Evolutionary conservation across 2,329 filamentous ascomycete species (phyloP).

Genomic region (Beauveria asiatica): DNA sequence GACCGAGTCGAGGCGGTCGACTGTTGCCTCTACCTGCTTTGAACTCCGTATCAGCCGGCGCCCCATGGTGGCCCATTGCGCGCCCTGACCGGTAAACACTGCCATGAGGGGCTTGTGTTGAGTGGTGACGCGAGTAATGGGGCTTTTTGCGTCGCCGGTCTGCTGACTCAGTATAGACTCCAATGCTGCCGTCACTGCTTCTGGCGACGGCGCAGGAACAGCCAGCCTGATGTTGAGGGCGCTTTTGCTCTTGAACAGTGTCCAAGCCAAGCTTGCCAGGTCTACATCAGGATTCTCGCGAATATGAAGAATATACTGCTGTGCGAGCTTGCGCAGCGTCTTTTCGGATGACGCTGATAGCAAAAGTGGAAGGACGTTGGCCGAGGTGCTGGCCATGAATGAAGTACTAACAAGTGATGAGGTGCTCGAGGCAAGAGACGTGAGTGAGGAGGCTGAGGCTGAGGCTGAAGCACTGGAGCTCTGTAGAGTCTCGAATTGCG

Average conservation of each 20-base stretch:
- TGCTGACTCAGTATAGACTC: not conserved
- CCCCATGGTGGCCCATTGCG: conserved; percentile 22
- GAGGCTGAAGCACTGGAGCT: not conserved
- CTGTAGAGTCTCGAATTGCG: not conserved
- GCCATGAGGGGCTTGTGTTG: conserved; percentile 13
- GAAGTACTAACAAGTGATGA: not conserved
- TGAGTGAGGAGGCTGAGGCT: not conserved
- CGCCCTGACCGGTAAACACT: conserved; percentile 25
- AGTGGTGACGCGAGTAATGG: not conserved
- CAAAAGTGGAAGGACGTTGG: conserved; percentile 14
- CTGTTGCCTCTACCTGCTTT: conserved; percentile 16
- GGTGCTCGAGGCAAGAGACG: not conserved
- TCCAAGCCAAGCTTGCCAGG: not conserved
- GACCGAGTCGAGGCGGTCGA: conserved; percentile 18
- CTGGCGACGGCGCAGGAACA: not conserved
- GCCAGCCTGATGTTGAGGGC: not conserved
- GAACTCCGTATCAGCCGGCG: conserved; percentile 22
- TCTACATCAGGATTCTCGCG: not conserved
- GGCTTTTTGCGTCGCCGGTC: not conserved
- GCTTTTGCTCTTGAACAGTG: not conserved
- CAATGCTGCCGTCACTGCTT: not conserved
- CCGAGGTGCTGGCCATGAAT: too few relatives aligned
- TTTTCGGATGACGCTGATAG: conserved; percentile 14
- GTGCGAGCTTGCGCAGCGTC: not conserved
- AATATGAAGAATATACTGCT: not conserved